phyloP scores from a whole-genome alignment of 2,329 filamentous ascomycete species.

The Emmonsiellopsis sp. region DNA sequence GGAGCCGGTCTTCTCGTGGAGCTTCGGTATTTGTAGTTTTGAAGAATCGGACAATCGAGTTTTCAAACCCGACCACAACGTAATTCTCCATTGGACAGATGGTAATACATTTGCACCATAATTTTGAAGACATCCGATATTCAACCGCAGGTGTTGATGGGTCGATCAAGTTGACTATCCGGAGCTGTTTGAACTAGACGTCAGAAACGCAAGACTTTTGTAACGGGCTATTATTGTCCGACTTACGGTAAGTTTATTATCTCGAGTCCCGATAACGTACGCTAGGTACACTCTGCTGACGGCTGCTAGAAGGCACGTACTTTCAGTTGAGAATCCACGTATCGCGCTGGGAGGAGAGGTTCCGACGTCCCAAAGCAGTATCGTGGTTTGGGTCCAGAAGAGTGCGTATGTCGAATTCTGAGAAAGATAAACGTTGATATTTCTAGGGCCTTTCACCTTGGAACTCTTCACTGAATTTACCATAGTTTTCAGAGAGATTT shows the following conservation, averaged over 20 bases:
- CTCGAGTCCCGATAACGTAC: conserved; percentile 34
- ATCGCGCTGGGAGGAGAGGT: conserved; percentile 27
- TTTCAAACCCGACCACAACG: conserved; percentile 35
- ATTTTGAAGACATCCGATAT: conserved; percentile 31
- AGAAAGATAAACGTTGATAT: conserved; percentile 28
- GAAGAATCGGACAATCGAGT: conserved; percentile 33
- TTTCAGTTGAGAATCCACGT: conserved; percentile 27
- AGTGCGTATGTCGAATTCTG: conserved; percentile 32
- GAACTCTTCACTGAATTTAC: conserved; percentile 19
- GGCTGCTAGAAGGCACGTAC: conserved; percentile 31
- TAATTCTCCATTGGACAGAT: conserved; percentile 34
- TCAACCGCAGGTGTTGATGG: conserved; percentile 24
- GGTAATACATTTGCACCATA: conserved; percentile 33
- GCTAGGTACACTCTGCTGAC: conserved; percentile 30
- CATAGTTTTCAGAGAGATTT: conserved; percentile 29
- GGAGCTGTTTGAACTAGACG: conserved; percentile 19
- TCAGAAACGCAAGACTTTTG: not conserved
- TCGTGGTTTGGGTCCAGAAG: conserved; percentile 31
- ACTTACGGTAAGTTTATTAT: conserved; percentile 33
- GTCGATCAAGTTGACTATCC: conserved; percentile 29
- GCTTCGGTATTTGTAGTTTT: conserved; percentile 26
- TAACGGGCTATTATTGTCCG: not conserved
- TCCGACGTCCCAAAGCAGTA: conserved; percentile 34
- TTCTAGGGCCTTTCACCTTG: conserved; percentile 24
- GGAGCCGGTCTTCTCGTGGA: conserved; percentile 31